These are phyloP conservation scores for Castanea mollissima DNA, from an alignment of 306 rosid genomes.

Conservation along the genomic window DNA sequence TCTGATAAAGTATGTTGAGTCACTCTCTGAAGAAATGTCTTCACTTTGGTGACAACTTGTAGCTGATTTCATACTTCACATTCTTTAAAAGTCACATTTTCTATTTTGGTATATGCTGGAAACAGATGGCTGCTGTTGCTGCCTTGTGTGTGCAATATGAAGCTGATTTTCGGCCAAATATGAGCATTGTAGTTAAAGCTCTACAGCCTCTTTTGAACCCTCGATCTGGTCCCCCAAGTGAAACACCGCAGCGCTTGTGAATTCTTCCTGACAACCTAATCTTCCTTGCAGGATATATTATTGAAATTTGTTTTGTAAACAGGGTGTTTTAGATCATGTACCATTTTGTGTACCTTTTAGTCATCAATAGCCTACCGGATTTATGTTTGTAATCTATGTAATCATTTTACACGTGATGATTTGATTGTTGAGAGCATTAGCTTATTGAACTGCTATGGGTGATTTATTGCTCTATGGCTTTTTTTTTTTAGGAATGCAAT, in stretches of 20 bases:
- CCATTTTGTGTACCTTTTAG: not conserved
- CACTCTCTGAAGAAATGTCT: not conserved
- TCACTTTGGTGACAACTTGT: not conserved
- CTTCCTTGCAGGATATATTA: conserved; percentile 14
- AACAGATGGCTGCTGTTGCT: conserved; percentile 79
- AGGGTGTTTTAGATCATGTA: not conserved
- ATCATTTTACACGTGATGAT: conserved; percentile 17
- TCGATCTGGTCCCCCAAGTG: conserved; percentile 46
- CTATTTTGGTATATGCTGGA: conserved; percentile 1
- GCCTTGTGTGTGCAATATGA: conserved; percentile 81
- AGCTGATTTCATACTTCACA: not conserved
- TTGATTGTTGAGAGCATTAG: not conserved
- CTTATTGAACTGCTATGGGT: not conserved
- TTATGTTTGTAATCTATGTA: conserved; percentile 2
- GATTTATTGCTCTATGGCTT: not conserved
- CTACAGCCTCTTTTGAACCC: conserved; percentile 58
- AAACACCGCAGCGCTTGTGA: conserved; percentile 26
- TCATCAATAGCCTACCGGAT: not conserved
- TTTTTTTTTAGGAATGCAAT: not conserved
- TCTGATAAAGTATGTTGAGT: not conserved
- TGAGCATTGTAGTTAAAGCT: conserved; percentile 79
- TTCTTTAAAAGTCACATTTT: not conserved
- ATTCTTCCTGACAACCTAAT: conserved; percentile 24
- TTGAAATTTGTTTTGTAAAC: conserved; percentile 15
- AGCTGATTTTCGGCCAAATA: conserved; percentile 73